Conservation (phyloP, 306 rosid species). For the Adenanthera pavonina region DNA sequence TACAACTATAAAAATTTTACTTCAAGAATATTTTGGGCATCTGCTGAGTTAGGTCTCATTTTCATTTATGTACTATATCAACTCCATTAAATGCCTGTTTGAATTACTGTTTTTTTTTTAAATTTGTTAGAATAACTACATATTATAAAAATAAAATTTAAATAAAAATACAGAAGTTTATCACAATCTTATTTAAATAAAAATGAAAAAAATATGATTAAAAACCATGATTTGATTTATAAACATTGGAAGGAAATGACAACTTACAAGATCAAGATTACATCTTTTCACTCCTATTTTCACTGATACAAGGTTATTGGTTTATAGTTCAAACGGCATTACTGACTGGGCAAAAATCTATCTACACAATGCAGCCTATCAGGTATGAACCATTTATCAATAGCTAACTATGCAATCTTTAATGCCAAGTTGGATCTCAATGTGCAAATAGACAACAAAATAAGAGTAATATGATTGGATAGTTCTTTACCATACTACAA, state of each 20-base stretch:
- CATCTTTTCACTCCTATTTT: neutral
- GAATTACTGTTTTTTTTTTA: too few species aligned
- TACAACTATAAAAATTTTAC: neutral
- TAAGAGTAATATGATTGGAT: conserved; percentile 49
- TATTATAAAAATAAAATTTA: too few species aligned
- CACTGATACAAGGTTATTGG: neutral
- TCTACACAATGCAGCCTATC: neutral
- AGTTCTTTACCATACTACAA: conserved; percentile 58
- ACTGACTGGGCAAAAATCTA: conserved; percentile 15
- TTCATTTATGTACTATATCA: neutral
- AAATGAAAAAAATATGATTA: too few species aligned
- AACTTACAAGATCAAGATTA: neutral
- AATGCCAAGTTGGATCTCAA: conserved; percentile 52
- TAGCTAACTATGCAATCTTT: conserved; percentile 37
- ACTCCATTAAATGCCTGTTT: too few species aligned
- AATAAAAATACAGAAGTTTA: too few species aligned
- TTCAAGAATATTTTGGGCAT: neutral
- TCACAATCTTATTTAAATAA: too few species aligned
- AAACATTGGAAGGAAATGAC: neutral
- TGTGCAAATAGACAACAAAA: conserved; percentile 45
- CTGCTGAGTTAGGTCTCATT: neutral
- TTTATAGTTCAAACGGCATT: neutral
- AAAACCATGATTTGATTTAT: too few species aligned
- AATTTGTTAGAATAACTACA: too few species aligned
- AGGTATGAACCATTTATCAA: conserved; percentile 3